These are phyloP conservation scores for Pleodorina starrii DNA, from an alignment of 139 green algal genomes.

Conservation along the genomic window DNA sequence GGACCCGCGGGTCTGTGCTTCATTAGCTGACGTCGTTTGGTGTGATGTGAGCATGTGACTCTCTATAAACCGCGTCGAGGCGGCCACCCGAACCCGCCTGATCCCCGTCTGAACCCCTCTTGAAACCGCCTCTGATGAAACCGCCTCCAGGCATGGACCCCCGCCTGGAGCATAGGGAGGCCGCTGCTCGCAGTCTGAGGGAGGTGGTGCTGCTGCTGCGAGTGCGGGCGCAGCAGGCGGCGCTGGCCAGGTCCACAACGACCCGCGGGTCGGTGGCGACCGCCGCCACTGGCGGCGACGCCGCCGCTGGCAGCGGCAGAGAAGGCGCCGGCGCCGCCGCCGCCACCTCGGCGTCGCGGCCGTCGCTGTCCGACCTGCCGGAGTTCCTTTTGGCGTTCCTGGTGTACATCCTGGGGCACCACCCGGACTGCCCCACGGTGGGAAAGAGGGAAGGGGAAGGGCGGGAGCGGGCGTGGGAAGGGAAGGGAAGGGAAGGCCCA, in stretches of 20 bases:
- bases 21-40: no score
- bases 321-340: background rate
- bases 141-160: slow-evolving; percentile 73
- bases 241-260: background rate
- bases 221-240: slow-evolving; percentile 26
- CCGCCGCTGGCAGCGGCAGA: background rate
- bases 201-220: slow-evolving; percentile 54
- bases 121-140: no score
- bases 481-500: no score
- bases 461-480: background rate
- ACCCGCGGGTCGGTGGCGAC: no score
- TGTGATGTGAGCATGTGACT: no score
- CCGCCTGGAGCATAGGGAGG: slow-evolving; percentile 47
- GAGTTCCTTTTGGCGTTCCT: slow-evolving; percentile 87
- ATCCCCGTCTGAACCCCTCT: no score
- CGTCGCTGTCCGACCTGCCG: slow-evolving; percentile 74
- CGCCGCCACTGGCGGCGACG: background rate
- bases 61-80: no score
- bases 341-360: slow-evolving; percentile 40
- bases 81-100: no score
- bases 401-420: slow-evolving; percentile 86
- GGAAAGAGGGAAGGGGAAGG: background rate
- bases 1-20: no score
- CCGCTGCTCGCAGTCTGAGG: slow-evolving; percentile 56
- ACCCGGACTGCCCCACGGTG: slow-evolving; percentile 86